Percentiles rank a stretch among this genome's conserved stretches.
phyloP scores from a whole-genome alignment of 768 basidiomycete genomes.

The Mycena crocata region DNA sequence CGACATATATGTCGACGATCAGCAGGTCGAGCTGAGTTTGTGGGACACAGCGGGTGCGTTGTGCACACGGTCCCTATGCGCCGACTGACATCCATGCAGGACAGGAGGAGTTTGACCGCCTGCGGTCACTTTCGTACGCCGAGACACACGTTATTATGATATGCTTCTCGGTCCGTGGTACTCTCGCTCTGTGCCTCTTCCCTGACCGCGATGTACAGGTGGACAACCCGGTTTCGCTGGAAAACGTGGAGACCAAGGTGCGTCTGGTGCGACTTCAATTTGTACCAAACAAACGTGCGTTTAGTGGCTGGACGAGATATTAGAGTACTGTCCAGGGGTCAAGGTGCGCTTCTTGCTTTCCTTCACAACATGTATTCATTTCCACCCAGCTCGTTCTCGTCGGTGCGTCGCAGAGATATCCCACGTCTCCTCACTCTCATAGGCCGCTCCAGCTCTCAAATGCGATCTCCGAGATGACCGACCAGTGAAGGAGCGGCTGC shows the following conservation, averaged over 20 bases:
- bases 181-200: conserved; percentile 21
- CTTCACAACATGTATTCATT: conserved; percentile 20
- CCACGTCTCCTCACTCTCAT: conserved; percentile 23
- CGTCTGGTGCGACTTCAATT: background rate
- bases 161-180: conserved; percentile 85
- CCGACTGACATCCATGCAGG: conserved; percentile 58
- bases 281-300: conserved; percentile 11
- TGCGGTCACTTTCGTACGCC: conserved; percentile 94
- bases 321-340: conserved; percentile 95
- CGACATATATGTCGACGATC: conserved; percentile 88
- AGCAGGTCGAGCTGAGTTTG: conserved; percentile 88
- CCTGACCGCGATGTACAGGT: conserved; percentile 58
- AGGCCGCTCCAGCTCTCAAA: conserved; percentile 76
- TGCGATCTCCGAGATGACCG: conserved; percentile 94
- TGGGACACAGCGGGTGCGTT: conserved; percentile 95
- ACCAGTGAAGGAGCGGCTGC: conserved; percentile 75
- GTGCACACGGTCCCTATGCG: conserved; percentile 2
- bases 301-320: conserved; percentile 94
- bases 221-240: conserved; percentile 94
- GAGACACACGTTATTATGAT: conserved; percentile 97
- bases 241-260: conserved; percentile 96
- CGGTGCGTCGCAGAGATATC: conserved; percentile 62
- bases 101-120: conserved; percentile 94
- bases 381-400: conserved; percentile 82
- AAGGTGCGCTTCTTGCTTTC: conserved; percentile 65